Evolutionary conservation across 345 rosid genomes (phyloP), one percentile per base, ranked within the genome.

Genomic region (Brassica incana): DNA sequence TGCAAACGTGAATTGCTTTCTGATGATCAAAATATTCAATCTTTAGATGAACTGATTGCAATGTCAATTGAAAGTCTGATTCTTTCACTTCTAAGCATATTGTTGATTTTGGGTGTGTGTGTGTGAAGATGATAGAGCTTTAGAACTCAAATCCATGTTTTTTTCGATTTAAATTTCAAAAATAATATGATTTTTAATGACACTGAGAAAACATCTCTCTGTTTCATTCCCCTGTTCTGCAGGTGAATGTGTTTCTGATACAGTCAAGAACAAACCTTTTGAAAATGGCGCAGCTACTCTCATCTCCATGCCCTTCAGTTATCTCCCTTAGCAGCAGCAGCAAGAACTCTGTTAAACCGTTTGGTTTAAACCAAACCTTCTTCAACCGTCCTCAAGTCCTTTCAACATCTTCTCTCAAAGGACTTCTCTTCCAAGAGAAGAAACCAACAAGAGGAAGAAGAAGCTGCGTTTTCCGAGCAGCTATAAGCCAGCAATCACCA

Each of bases 231-330:
- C 10, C 14, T 30, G 2, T 75, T 75, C 66, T 81, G 52, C 88
- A 90, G 94, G 92, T 88, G 78, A 14, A 40, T 76, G 67, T 83
- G 84, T 82, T 8, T 81, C 27, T 75, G 38, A 59, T 61, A 15
- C 61, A 65, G 72, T 75, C 78, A 54, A 65, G 52, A 83, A 45
- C 65, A 71, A 58, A 29, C 72, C 75, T 15, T 52, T 72, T 10
- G 1, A 69, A 4, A 40, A 94, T 94, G 98, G 87, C 93, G 65
- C 88, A 88, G 77, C 69, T 90, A 69, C 84, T 91, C 45, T 88
- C 97, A 9, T 77, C 88, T 77, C 85, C 97, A 20, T 82, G 82
- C 86, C 87, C 87, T 52, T 82, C 87, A 63, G 83, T 84, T 72
- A 65, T 91, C 69, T 75, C 87, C 1, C 74, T 85, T 56, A 68